Percentiles rank a stretch among this genome's conserved stretches.
Evolutionary conservation across 768 basidiomycete species (phyloP).

Genomic region (Rhizopogon salebrosus): DNA sequence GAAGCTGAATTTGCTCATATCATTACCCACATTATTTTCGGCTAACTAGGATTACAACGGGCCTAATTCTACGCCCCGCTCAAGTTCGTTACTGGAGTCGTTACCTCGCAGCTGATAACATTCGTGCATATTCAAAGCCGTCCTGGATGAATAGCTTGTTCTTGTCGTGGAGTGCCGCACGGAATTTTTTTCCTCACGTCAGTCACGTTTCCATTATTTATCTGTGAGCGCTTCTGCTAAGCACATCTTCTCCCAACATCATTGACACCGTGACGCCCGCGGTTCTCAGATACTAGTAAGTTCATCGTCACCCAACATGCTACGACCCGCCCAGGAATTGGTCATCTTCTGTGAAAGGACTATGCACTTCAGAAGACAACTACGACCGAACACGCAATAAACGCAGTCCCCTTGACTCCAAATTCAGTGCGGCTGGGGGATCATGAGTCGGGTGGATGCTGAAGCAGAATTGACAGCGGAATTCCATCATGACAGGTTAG

Average conservation of each 20-base stretch:
- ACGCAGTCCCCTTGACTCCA: not conserved
- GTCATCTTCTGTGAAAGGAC: not conserved
- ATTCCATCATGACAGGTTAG: not conserved
- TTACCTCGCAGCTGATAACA: too few relatives aligned
- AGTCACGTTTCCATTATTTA: too few relatives aligned
- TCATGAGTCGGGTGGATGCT: not conserved
- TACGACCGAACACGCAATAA: not conserved
- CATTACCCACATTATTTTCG: too few relatives aligned
- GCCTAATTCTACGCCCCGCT: too few relatives aligned
- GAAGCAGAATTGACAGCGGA: not conserved
- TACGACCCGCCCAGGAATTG: not conserved
- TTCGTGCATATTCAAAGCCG: too few relatives aligned
- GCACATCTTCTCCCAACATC: not conserved
- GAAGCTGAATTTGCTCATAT: too few relatives aligned
- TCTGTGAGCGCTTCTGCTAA: not conserved
- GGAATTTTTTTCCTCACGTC: too few relatives aligned
- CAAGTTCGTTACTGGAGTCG: too few relatives aligned
- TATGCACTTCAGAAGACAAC: too few relatives aligned
- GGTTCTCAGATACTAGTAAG: not conserved
- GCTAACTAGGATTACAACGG: too few relatives aligned
- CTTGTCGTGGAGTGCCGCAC: too few relatives aligned
- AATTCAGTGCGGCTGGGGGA: not conserved
- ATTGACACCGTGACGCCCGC: not conserved
- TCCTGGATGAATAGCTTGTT: too few relatives aligned
- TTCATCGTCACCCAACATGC: not conserved